phyloP scores from a whole-genome alignment of 495 filamentous ascomycete species.

The Aspergillus asperescens region DNA sequence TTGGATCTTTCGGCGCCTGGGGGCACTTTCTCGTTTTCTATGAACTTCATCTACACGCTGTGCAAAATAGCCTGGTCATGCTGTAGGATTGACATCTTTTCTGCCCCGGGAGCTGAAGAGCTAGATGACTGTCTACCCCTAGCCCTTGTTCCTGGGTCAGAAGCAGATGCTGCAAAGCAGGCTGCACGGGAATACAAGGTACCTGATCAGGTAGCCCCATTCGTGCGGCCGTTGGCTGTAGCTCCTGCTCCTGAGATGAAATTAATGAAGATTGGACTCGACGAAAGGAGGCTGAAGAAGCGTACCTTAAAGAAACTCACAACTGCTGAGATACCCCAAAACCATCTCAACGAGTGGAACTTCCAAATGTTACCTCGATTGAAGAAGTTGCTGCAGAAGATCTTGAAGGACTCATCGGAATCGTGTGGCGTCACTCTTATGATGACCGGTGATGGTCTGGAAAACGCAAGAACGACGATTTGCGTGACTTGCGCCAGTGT shows the following conservation, averaged over 20 bases:
- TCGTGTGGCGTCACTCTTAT: slow-evolving; percentile 70
- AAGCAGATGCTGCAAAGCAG: slow-evolving; percentile 26
- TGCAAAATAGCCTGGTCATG: slow-evolving; percentile 43
- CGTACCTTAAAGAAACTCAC: slow-evolving; percentile 43
- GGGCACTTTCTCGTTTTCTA: slow-evolving; percentile 43
- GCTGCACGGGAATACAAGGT: slow-evolving; percentile 18
- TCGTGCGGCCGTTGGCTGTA: slow-evolving; percentile 20
- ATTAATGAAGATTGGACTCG: slow-evolving; percentile 21
- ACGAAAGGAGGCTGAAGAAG: slow-evolving; percentile 35
- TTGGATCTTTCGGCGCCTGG: slow-evolving; percentile 44
- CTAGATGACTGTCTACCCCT: slow-evolving; percentile 43
- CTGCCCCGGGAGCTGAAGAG: slow-evolving; percentile 39
- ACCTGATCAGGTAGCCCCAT: slow-evolving; percentile 18
- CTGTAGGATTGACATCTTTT: slow-evolving; percentile 44
- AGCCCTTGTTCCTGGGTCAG: slow-evolving; percentile 38
- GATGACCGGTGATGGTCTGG: slow-evolving; percentile 63
- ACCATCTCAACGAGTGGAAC: slow-evolving; percentile 66
- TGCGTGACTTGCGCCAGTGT: slow-evolving; percentile 72
- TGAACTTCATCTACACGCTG: slow-evolving; percentile 46
- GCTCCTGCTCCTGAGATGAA: slow-evolving; percentile 26
- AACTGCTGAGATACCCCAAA: slow-evolving; percentile 49
- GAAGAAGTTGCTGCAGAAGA: slow-evolving; percentile 61
- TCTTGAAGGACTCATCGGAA: slow-evolving; percentile 54
- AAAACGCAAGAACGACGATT: slow-evolving; percentile 64
- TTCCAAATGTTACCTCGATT: slow-evolving; percentile 64